phyloP scores from a whole-genome alignment of 2,329 filamentous ascomycete genomes.

The Byssothecium circinans region DNA sequence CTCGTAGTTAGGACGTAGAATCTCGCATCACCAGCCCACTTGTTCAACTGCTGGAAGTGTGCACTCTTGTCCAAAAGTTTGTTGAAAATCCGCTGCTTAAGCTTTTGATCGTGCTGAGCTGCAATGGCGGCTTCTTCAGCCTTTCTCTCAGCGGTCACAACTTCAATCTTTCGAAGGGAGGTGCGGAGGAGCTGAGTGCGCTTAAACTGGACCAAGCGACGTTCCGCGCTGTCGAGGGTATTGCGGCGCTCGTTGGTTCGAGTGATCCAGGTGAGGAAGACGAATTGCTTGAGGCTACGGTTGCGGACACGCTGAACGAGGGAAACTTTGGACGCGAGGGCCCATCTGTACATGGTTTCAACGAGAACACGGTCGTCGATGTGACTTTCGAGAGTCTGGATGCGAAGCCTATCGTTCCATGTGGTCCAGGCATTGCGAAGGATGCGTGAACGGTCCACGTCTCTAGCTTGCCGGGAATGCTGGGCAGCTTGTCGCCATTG shows the following conservation, averaged over 20 bases:
- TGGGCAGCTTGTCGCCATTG: conserved; percentile 52
- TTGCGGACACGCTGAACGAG: conserved; percentile 45
- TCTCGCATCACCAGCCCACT: conserved; percentile 57
- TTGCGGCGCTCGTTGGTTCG: conserved; percentile 30
- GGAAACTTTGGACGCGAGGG: conserved; percentile 52
- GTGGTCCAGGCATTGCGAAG: conserved; percentile 60
- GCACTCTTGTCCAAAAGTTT: conserved; percentile 41
- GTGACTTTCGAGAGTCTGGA: conserved; percentile 53
- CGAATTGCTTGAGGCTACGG: conserved; percentile 28
- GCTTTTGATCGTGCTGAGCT: conserved; percentile 46
- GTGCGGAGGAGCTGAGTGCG: conserved; percentile 28
- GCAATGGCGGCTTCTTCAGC: conserved; percentile 41
- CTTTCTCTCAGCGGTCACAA: conserved; percentile 24
- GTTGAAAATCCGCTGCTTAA: conserved; percentile 43
- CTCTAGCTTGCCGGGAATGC: conserved; percentile 51
- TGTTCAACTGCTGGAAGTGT: conserved; percentile 52
- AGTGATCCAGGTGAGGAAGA: conserved; percentile 32
- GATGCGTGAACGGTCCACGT: conserved; percentile 55
- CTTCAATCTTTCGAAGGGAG: conserved; percentile 32
- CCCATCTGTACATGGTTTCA: conserved; percentile 63
- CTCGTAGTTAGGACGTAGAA: conserved; percentile 59
- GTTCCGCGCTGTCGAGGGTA: conserved; percentile 34
- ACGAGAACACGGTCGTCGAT: conserved; percentile 60
- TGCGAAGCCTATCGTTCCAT: conserved; percentile 65
- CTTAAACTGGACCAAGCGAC: conserved; percentile 35